These are phyloP conservation scores for Pichia inconspicua DNA, from an alignment of 1,139 yeast genomes.

Conservation along the genomic window DNA sequence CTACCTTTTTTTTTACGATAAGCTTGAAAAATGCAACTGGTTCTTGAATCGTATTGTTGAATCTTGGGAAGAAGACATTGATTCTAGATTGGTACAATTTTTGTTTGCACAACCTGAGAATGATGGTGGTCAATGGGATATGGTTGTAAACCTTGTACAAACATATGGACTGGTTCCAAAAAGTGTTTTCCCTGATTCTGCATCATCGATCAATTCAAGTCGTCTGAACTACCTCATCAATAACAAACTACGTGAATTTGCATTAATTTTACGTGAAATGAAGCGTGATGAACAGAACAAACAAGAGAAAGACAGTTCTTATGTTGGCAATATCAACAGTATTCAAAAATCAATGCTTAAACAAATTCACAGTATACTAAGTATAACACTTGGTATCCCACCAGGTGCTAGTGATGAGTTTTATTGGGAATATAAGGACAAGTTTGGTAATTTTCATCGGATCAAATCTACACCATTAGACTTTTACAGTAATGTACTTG, in stretches of 20 bases:
- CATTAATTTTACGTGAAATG: conserved; percentile 44
- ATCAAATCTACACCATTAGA: conserved; percentile 44
- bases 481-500: conserved; percentile 42
- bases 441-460: conserved; percentile 42
- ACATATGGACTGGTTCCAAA: conserved; percentile 60
- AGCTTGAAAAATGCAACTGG: conserved; percentile 51
- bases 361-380: conserved; percentile 45
- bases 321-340: conserved; percentile 16
- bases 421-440: conserved; percentile 56
- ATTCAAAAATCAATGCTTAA: conserved; percentile 44
- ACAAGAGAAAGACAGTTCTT: conserved; percentile 10
- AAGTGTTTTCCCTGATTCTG: conserved; percentile 52
- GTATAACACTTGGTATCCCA: conserved; percentile 54
- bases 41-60: conserved; percentile 53
- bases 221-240: conserved; percentile 45
- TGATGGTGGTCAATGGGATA: conserved; percentile 73
- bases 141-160: conserved; percentile 53
- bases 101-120: conserved; percentile 45
- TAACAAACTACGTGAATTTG: conserved; percentile 55
- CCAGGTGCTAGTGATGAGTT: conserved; percentile 50
- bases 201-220: conserved; percentile 43
- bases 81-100: conserved; percentile 45
- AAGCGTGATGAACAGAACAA: conserved; percentile 26
- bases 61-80: conserved; percentile 45
- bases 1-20: conserved; percentile 48